These are phyloP conservation scores for Rutstroemia sp. DNA, from an alignment of 2,329 filamentous ascomycete genomes.

Conservation along the genomic window DNA sequence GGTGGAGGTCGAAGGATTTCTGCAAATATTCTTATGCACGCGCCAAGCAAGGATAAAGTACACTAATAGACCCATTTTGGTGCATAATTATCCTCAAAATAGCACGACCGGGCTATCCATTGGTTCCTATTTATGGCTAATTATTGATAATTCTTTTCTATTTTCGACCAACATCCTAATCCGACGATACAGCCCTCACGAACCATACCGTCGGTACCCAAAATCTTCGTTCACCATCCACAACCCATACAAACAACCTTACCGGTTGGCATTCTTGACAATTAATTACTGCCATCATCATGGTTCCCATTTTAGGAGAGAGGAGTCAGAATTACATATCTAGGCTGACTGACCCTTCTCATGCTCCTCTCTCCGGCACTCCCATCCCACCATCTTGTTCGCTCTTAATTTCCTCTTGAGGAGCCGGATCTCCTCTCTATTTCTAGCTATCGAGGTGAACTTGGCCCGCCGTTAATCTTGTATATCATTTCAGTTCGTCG, in stretches of 20 bases:
- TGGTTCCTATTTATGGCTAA: background rate
- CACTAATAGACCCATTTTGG: background rate
- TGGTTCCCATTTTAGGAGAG: background rate
- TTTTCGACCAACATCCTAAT: background rate
- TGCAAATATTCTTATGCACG: no score
- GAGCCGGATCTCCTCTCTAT: slow-evolving; percentile 3
- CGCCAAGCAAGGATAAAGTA: background rate
- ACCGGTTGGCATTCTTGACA: background rate
- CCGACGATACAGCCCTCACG: no score
- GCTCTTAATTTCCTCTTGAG: slow-evolving; percentile 1
- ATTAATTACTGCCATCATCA: background rate
- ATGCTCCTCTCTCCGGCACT: background rate
- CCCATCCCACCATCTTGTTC: background rate
- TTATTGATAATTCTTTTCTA: background rate
- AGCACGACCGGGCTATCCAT: background rate
- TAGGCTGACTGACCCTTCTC: background rate
- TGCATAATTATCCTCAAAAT: background rate
- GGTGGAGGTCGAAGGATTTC: no score
- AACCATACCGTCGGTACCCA: background rate
- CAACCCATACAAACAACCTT: background rate
- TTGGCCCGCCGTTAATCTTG: no score
- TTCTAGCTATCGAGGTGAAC: background rate
- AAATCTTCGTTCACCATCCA: background rate
- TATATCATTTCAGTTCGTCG: no score
- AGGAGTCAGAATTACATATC: background rate